phyloP scores from a whole-genome alignment of 176 grass and related monocot species.

The Canna indica region DNA sequence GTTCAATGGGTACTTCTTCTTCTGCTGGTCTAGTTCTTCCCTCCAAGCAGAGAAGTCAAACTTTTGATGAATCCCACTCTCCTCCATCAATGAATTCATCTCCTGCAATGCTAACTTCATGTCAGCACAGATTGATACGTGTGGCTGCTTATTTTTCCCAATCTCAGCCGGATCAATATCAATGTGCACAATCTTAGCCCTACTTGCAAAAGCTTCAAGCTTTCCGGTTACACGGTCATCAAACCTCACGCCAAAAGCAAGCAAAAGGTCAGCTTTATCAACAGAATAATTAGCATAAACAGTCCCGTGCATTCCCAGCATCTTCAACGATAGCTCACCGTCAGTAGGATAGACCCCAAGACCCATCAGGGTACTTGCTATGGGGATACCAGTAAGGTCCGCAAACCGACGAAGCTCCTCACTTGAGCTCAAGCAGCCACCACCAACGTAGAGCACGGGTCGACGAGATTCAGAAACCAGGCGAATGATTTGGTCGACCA shows the following conservation, averaged over 20 bases:
- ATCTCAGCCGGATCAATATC: slow-evolving; percentile 98
- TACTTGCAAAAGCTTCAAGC: slow-evolving; percentile 89
- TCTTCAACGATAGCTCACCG: slow-evolving; percentile 54
- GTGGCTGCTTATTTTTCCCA: slow-evolving; percentile 97
- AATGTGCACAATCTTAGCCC: slow-evolving; percentile 93
- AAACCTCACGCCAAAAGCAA: slow-evolving; percentile 90
- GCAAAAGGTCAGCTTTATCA: slow-evolving; percentile 84
- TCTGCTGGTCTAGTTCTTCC: slow-evolving; percentile 62
- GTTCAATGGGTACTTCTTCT: slow-evolving; percentile 56
- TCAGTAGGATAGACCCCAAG: slow-evolving; percentile 76
- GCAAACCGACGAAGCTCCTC: slow-evolving; percentile 69
- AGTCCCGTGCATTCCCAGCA: slow-evolving; percentile 97
- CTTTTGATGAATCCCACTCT: slow-evolving; percentile 19
- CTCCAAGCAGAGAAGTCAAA: slow-evolving; percentile 57
- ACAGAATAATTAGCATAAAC: slow-evolving; percentile 90
- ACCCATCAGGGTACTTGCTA: slow-evolving; percentile 91
- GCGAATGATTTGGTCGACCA: slow-evolving; percentile 78
- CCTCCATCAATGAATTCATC: slow-evolving; percentile 49
- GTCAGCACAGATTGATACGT: slow-evolving; percentile 83
- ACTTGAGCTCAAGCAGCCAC: slow-evolving; percentile 63
- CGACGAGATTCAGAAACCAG: slow-evolving; percentile 60
- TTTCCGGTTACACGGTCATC: slow-evolving; percentile 97
- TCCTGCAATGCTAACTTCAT: slow-evolving; percentile 63
- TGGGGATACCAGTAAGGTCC: slow-evolving; percentile 66
- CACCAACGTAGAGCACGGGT: slow-evolving; percentile 82